A percentile compares a stretch with the other conserved stretches of the same genome.
These are phyloP conservation scores for Coniochaeta sp. DNA, from an alignment of 2,329 filamentous ascomycete genomes.

Conservation along the genomic window DNA sequence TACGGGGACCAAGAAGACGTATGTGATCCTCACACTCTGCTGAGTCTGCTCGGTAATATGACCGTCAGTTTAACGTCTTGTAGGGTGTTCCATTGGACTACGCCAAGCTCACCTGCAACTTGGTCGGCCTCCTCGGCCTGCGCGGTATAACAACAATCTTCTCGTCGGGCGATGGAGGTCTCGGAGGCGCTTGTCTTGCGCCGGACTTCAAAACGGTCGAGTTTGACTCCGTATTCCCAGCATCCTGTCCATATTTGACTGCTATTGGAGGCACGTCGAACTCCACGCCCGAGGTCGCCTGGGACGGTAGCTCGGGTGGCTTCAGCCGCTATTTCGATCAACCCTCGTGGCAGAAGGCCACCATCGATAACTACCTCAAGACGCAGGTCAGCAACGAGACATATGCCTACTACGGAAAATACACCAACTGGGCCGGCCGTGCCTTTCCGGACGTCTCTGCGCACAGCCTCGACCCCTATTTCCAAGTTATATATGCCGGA, in stretches of 20 bases:
- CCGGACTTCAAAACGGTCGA: conserved; percentile 16
- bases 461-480: conserved; percentile 14
- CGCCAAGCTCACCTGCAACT: conserved; percentile 40
- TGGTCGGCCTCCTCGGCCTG: conserved; percentile 57
- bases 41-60: not conserved
- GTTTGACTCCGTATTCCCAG: conserved; percentile 35
- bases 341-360: conserved; percentile 36
- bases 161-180: conserved; percentile 49
- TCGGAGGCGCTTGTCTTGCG: conserved; percentile 18
- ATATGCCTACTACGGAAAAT: conserved; percentile 40
- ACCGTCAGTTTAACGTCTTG: not conserved
- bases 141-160: conserved; percentile 63
- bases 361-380: conserved; percentile 35
- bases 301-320: conserved; percentile 43
- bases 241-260: conserved; percentile 53
- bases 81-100: conserved; percentile 52
- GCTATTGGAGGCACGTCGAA: conserved; percentile 50
- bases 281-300: conserved; percentile 41
- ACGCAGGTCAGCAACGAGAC: conserved; percentile 19
- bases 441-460: conserved; percentile 20
- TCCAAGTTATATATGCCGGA: conserved; percentile 25
- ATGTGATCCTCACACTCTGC: not conserved
- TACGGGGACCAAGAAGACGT: conserved; percentile 58
- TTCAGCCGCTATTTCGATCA: conserved; percentile 40
- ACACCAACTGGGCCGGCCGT: conserved; percentile 22